Evolutionary conservation across 345 rosid species (phyloP).

Genomic region (Lumnitzera littorea): DNA sequence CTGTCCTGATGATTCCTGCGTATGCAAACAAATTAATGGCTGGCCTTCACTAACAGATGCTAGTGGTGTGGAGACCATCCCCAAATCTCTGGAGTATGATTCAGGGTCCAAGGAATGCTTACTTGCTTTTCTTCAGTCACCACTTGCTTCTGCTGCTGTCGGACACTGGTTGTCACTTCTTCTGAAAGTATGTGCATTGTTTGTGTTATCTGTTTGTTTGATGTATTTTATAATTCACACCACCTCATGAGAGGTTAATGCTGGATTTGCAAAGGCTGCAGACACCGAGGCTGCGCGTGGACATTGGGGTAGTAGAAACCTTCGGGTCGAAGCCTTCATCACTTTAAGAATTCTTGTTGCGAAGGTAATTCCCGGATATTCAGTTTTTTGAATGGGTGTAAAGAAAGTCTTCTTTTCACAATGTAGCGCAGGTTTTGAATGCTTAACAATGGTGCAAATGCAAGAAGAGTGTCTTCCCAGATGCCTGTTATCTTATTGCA

Average conservation of each 20-base stretch:
- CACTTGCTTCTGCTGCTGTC: constrained; percentile 65
- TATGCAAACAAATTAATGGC: constrained; percentile 43
- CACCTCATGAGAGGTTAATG: constrained; percentile 6
- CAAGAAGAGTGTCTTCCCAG: too few relatives aligned
- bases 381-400: not conserved
- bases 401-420: not conserved
- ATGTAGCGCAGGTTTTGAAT: too few relatives aligned
- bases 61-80: constrained; percentile 19
- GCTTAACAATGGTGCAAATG: too few relatives aligned
- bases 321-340: constrained; percentile 71
- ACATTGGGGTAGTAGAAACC: constrained; percentile 73
- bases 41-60: constrained; percentile 46
- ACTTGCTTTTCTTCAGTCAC: constrained; percentile 74
- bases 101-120: constrained; percentile 51
- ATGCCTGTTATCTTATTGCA: too few relatives aligned
- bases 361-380: constrained; percentile 42
- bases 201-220: not conserved
- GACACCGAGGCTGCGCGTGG: constrained; percentile 78
- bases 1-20: constrained; percentile 56
- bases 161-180: constrained; percentile 97
- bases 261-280: constrained; percentile 55
- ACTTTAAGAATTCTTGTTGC: constrained; percentile 76
- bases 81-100: constrained; percentile 19
- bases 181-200: constrained; percentile 45
- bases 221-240: not conserved